Conservation (phyloP, 2,329 filamentous ascomycete species). For the Moelleriella libera region DNA sequence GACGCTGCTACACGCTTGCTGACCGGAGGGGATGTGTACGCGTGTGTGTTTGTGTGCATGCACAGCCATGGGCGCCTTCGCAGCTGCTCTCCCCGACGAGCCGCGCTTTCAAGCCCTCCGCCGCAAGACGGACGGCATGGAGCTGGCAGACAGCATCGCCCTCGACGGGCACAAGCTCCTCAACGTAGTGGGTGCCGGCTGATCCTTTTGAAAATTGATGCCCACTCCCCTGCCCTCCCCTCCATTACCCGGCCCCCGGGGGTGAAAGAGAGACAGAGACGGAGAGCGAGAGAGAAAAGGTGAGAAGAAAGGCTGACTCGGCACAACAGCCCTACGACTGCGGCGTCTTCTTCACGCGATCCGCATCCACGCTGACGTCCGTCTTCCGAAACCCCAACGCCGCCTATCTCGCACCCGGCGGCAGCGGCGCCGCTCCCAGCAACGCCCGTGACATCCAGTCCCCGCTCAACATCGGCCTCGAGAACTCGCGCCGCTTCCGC, state of each 20-base stretch:
- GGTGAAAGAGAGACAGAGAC: too few relatives aligned
- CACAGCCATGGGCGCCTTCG: constrained; percentile 55
- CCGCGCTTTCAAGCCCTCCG: constrained; percentile 41
- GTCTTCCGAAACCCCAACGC: constrained; percentile 79
- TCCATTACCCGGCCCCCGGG: too few relatives aligned
- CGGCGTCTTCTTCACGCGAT: constrained; percentile 72
- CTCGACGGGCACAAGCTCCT: constrained; percentile 85
- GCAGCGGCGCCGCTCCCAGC: constrained; percentile 8
- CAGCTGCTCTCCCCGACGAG: constrained; percentile 44
- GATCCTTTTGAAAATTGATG: neutral
- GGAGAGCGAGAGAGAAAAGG: too few relatives aligned
- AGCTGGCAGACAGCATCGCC: constrained; percentile 76
- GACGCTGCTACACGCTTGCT: too few relatives aligned
- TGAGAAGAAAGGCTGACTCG: too few relatives aligned
- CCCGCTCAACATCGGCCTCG: constrained; percentile 73
- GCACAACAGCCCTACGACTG: constrained; percentile 61
- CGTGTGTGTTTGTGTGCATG: neutral
- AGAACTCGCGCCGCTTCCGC: constrained; percentile 84
- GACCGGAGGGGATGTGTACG: too few relatives aligned
- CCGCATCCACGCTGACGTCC: constrained; percentile 37
- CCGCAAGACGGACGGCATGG: constrained; percentile 45
- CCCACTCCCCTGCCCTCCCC: neutral
- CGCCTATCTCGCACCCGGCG: constrained; percentile 50
- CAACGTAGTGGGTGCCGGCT: constrained; percentile 50
- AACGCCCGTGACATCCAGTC: constrained; percentile 42